phyloP scores from a whole-genome alignment of 306 rosid species.

The Rosa chinensis region DNA sequence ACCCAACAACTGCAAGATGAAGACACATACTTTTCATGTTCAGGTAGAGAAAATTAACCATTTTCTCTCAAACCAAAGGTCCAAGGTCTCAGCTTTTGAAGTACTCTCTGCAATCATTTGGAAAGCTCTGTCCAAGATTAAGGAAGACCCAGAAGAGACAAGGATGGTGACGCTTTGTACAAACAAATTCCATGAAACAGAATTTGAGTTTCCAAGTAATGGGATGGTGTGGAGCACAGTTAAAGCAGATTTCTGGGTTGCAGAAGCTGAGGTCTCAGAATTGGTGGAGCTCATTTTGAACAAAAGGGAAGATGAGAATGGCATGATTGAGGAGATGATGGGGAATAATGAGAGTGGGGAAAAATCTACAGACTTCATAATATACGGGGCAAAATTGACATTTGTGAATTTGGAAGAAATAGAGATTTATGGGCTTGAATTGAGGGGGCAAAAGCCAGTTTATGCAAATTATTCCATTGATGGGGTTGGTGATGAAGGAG shows the following conservation, averaged over 20 bases:
- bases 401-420: slow-evolving; percentile 68
- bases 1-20: slow-evolving; percentile 31
- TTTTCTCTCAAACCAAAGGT: too few relatives aligned
- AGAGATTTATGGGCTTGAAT: slow-evolving; percentile 44
- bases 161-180: too few relatives aligned
- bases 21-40: slow-evolving; percentile 47
- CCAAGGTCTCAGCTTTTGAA: too few relatives aligned
- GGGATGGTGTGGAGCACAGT: too few relatives aligned
- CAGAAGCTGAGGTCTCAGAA: too few relatives aligned
- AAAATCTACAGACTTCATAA: slow-evolving; percentile 33
- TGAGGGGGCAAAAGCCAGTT: slow-evolving; percentile 46
- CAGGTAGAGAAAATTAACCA: slow-evolving; percentile 17
- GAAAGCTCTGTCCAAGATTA: too few relatives aligned
- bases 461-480: slow-evolving; percentile 27
- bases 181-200: too few relatives aligned
- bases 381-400: slow-evolving; percentile 64
- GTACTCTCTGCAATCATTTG: too few relatives aligned
- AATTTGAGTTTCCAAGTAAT: too few relatives aligned
- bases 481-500: slow-evolving; percentile 77
- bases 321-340: neutral
- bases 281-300: slow-evolving; percentile 43
- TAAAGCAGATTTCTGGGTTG: too few relatives aligned
- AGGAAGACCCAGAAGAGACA: too few relatives aligned
- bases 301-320: slow-evolving; percentile 38
- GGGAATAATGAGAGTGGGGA: slow-evolving; percentile 13